Base-by-base conservation (phyloP, 139 green algal genomes). In the Chlorella sp. region DNA sequence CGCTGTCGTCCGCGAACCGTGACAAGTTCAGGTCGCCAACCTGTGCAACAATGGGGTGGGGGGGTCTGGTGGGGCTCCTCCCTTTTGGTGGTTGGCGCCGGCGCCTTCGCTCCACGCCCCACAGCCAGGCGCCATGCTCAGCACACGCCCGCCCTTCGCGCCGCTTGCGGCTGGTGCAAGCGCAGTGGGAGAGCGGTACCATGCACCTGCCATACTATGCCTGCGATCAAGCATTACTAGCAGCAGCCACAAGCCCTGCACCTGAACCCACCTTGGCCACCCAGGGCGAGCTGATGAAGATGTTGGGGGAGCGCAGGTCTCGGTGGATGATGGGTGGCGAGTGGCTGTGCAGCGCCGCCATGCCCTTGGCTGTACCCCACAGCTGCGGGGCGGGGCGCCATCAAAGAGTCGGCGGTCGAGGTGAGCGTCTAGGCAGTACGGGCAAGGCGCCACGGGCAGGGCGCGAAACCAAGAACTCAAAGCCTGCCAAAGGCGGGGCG, bases 301-400 rank as follows among this genome's bases (percentile, higher is more conserved):
- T 60, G 75, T 92, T 92, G 36, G 87, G 84, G 2, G 82, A 88
- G 85, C 91, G 91, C 40, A 92, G 79, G 82, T 92, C 89, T 20
- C 87, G 77, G 72, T 92, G 89, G 48, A 92, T 91, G 87, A 92
- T 85, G 20, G 85, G 85, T 1, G 89, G 89, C 43, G 89, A 67
- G 75, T 76, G 75, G 56, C 48, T 64, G 85, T 92, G 89, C 64
- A 92, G 88, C 62, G 90, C 90, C 28, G 74, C 73, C 89, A 92
- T 92, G 64, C 89, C 89, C 82, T 91, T 91, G 32, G 91, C 89
- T 32, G 88, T 87, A 60, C 87, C 86, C 79, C 90, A 73, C 26
- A 80, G 85, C 86, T 79, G 44, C 73, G 58, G 14, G 30, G 73
- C 51, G 14, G 30, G 44, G 67, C 34, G 68, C 13, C 64, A 70